These are phyloP conservation scores for Trichoderma afroharzianum DNA, from an alignment of 2,329 filamentous ascomycete genomes.

Conservation along the genomic window DNA sequence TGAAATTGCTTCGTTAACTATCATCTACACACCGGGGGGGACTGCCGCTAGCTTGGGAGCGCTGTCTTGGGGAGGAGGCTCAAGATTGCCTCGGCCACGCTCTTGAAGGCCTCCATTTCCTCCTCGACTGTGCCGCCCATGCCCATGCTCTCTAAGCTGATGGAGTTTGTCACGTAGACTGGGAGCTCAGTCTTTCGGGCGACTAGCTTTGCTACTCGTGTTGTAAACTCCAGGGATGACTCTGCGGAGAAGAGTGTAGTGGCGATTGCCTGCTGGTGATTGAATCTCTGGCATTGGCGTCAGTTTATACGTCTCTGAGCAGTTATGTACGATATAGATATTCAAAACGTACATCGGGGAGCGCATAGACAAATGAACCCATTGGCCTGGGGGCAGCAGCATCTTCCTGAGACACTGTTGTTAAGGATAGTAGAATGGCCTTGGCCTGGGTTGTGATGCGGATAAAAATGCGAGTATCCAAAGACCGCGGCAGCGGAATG, in stretches of 20 bases:
- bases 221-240: slow-evolving; percentile 79
- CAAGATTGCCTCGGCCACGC: slow-evolving; percentile 65
- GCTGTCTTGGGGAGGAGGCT: slow-evolving; percentile 15
- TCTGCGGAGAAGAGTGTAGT: slow-evolving; percentile 77
- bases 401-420: slow-evolving; percentile 54
- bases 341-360: slow-evolving; percentile 69
- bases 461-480: slow-evolving; percentile 59
- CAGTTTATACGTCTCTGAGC: not conserved
- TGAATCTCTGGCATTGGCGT: slow-evolving; percentile 41
- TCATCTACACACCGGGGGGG: not conserved
- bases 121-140: slow-evolving; percentile 83
- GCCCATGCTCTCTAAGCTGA: slow-evolving; percentile 69
- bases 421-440: slow-evolving; percentile 58
- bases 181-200: slow-evolving; percentile 69
- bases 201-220: slow-evolving; percentile 76
- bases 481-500: slow-evolving; percentile 56
- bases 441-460: slow-evolving; percentile 57
- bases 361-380: slow-evolving; percentile 89
- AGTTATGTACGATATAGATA: not conserved
- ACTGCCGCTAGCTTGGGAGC: not conserved
- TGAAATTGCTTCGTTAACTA: not conserved
- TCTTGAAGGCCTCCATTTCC: slow-evolving; percentile 84
- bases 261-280: slow-evolving; percentile 61
- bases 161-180: slow-evolving; percentile 87
- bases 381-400: slow-evolving; percentile 53